Percentiles rank a stretch among this genome's conserved stretches.
Evolutionary conservation across 1,284 basidiomycete species (phyloP).

Genomic region (Stygiomarasmius scandens): DNA sequence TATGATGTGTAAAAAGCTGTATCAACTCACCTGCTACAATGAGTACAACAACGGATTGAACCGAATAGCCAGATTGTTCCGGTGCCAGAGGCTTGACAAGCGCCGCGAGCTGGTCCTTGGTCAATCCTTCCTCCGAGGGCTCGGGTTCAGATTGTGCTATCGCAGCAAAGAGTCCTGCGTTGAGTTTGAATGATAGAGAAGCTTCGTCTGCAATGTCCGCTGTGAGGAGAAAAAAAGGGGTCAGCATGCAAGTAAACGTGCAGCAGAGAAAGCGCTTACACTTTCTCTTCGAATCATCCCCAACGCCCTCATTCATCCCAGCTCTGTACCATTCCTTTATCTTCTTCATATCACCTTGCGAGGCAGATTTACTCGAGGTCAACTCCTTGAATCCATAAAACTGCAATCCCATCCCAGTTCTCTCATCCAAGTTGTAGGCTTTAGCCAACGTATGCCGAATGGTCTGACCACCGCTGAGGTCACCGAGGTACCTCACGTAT

Average conservation of each 20-base stretch:
- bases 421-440: constrained; percentile 65
- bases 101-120: constrained; percentile 20
- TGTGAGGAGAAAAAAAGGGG: constrained; percentile 19
- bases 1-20: not conserved
- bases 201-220: constrained; percentile 61
- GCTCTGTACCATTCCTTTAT: constrained; percentile 80
- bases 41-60: constrained; percentile 46
- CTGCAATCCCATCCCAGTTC: constrained; percentile 51
- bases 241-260: constrained; percentile 1
- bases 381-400: constrained; percentile 79
- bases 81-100: constrained; percentile 20
- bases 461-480: constrained; percentile 81
- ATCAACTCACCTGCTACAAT: constrained; percentile 43
- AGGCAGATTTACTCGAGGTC: constrained; percentile 41
- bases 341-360: constrained; percentile 65
- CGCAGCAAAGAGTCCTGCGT: constrained; percentile 63
- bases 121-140: constrained; percentile 9
- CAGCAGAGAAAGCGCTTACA: constrained; percentile 31
- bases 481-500: constrained; percentile 86
- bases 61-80: constrained; percentile 29
- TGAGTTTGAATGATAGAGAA: constrained; percentile 68
- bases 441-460: constrained; percentile 67
- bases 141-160: constrained; percentile 30
- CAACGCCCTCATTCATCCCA: constrained; percentile 72
- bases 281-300: constrained; percentile 57